phyloP scores from a whole-genome alignment of 2,329 filamentous ascomycete genomes.

The Sarocladium brachiariae region DNA sequence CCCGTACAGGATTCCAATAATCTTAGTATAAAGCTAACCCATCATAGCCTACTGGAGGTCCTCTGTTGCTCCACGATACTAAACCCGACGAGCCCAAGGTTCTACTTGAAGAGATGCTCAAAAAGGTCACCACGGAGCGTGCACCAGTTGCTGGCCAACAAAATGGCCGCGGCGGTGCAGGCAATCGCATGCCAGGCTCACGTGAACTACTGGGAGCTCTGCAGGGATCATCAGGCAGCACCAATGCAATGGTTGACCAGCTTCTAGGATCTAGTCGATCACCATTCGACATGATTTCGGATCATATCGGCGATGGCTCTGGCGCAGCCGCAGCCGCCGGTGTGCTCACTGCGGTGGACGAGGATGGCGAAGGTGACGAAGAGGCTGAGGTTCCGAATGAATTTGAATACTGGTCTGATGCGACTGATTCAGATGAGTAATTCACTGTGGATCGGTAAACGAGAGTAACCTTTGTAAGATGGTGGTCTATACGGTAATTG shows the following conservation, averaged over 20 bases:
- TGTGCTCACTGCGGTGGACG: slow-evolving; percentile 80
- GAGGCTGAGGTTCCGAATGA: slow-evolving; percentile 64
- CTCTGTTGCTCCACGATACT: slow-evolving; percentile 83
- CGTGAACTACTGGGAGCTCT: slow-evolving; percentile 26
- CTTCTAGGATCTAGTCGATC: slow-evolving; percentile 29
- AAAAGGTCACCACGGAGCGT: slow-evolving; percentile 64
- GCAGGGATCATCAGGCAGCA: slow-evolving; percentile 23
- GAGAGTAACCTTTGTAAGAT: not conserved
- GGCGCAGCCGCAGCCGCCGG: slow-evolving; percentile 69
- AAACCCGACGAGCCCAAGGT: slow-evolving; percentile 71
- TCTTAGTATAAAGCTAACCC: slow-evolving; percentile 17
- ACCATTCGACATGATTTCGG: slow-evolving; percentile 23
- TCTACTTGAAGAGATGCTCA: slow-evolving; percentile 85
- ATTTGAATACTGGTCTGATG: slow-evolving; percentile 74
- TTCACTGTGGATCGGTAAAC: slow-evolving; percentile 11
- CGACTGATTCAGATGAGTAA: slow-evolving; percentile 39
- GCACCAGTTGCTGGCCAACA: slow-evolving; percentile 48
- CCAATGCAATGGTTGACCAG: slow-evolving; percentile 32
- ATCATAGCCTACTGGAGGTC: slow-evolving; percentile 77
- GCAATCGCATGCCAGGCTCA: slow-evolving; percentile 3
- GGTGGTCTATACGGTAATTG: not conserved
- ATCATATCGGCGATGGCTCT: slow-evolving; percentile 18
- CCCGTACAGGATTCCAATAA: not conserved
- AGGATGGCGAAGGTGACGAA: slow-evolving; percentile 68
- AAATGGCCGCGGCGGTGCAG: slow-evolving; percentile 18